Evolutionary conservation across 345 rosid species (phyloP), one percentile per base, ranked within the genome.

Genomic region (Camelina sativa): DNA sequence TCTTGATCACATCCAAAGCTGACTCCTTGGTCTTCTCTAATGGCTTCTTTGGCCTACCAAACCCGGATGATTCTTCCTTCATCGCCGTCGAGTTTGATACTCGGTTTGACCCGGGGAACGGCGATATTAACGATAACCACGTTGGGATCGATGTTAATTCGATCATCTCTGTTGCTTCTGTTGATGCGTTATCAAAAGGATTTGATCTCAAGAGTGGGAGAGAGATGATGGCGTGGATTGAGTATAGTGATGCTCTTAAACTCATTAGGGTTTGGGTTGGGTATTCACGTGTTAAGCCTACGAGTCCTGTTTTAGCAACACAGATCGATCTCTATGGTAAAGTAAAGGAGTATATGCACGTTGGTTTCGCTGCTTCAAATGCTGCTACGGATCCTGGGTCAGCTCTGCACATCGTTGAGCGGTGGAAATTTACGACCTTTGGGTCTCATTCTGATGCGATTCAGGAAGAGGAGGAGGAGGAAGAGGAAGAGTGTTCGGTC

Each of bases 51-150:
- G 96, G 92, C 1, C 87, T 92, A 48, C 92, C 93, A 0, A 84
- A 84, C 3, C 82, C 82, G 1, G 61, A 76, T 63, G 91, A 85
- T 25, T 25, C 28, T 63, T 86, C 94, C 11, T 85, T 81, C 81
- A 4, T 90, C 1, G 93, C 97, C 4, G 89, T 92, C 23, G 97
- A 92, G 74, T 89, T 92, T 73, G 97, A 89, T 48, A 92, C 96
- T 0, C 67, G 76, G 34, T 86, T 63, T 57, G 86, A 92, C 73
- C 86, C 88, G 57, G 73, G 79, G 0, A 76, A 84, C 16, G 87
- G 85, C 0, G 97, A 89, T 73, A 79, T 85, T 62, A 85, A 83
- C 17, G 86, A 81, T 11, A 87, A 90, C 72, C 96, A 89, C 23
- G 62, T 92, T 8, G 97, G 93, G 3, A 72, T 92, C 43, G 92